Conservation (phyloP, 2,329 filamentous ascomycete genomes). For the Aspergillus glaucus region DNA sequence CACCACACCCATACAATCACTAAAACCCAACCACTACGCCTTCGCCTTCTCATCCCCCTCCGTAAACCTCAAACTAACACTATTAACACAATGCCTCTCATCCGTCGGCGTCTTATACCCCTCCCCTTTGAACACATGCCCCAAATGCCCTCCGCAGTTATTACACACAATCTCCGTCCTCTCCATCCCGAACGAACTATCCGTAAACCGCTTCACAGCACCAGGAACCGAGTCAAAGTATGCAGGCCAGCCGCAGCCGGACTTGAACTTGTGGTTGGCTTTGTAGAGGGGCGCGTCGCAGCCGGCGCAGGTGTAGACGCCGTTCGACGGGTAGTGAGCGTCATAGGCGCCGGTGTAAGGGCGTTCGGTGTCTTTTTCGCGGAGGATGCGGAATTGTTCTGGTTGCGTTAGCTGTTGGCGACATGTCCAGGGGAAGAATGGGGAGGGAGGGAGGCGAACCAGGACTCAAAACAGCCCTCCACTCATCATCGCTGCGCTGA, state of each 20-base stretch:
- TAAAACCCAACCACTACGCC: slow-evolving; percentile 20
- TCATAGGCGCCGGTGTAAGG: slow-evolving; percentile 77
- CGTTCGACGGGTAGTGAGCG: slow-evolving; percentile 69
- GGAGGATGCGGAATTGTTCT: slow-evolving; percentile 95
- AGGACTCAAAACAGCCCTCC: slow-evolving; percentile 74
- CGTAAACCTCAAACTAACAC: slow-evolving; percentile 77
- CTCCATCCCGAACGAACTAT: slow-evolving; percentile 71
- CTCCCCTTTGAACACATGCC: slow-evolving; percentile 89
- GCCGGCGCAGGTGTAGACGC: slow-evolving; percentile 80
- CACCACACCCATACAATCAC: slow-evolving; percentile 4
- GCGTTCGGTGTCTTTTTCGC: slow-evolving; percentile 84
- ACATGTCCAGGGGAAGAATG: slow-evolving; percentile 32
- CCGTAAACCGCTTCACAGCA: slow-evolving; percentile 75
- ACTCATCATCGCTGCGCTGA: slow-evolving; percentile 73
- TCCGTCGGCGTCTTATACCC: slow-evolving; percentile 79
- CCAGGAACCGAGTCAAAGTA: slow-evolving; percentile 95
- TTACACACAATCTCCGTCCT: slow-evolving; percentile 90
- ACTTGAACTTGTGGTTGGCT: slow-evolving; percentile 91
- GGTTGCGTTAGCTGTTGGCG: background rate
- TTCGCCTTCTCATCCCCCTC: slow-evolving; percentile 50
- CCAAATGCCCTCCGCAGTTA: slow-evolving; percentile 88
- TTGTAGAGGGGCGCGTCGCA: slow-evolving; percentile 87
- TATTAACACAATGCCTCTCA: slow-evolving; percentile 96
- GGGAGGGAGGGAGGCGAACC: slow-evolving; percentile 41
- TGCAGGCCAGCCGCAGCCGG: slow-evolving; percentile 93